Base-by-base conservation (phyloP, 164 flowering plant genomes). In the Nelumbo lutea region DNA sequence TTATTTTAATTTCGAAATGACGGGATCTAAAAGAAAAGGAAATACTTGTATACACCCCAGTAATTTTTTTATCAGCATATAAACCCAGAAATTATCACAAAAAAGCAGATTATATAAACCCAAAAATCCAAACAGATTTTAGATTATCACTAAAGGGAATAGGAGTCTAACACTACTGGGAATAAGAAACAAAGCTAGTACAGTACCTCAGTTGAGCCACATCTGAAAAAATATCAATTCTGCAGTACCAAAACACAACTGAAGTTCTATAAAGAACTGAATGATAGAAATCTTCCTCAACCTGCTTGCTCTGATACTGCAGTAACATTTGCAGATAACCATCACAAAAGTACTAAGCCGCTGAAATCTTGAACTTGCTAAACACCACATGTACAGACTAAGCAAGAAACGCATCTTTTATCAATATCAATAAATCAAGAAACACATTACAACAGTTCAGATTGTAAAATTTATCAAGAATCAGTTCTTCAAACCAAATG, bases 291-390 rank as follows among this genome's bases (percentile, higher is more conserved):
- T 80, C 69, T 75, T 84, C 88, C 82, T 76, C 83, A 79, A 83
- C 84, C 87, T 84, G 85, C 84, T 81, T 77, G 84, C 76, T 83
- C 77, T 76, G 78, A 71, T 78, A 81, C 92, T 88, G 92, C 92
- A 88, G 81, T 64, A 76, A 76, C 83, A 82, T 78, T 70, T 58
- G 77, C 78, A 81, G 77, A 79, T 61, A 81, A 72, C 70, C 70
- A 77, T 82, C 84, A 80, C 70, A 58, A 77, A 77, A 61, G 61
- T 66, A 70, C 52, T 50, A 75, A 58, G 40, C 61, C 57, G 38
- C 62, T 61, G 61, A 51, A 71, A 71, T 62, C 73, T 76, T 53
- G 71, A 60, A 68, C 41, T 41, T 62, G 41, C 43, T 44, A 41
- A 11, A 68, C 44, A 68, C 57, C 46, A 46, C n/a, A 60, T 2